Base-by-base conservation (phyloP, 116 monocot genomes). In the Zostera marina region DNA sequence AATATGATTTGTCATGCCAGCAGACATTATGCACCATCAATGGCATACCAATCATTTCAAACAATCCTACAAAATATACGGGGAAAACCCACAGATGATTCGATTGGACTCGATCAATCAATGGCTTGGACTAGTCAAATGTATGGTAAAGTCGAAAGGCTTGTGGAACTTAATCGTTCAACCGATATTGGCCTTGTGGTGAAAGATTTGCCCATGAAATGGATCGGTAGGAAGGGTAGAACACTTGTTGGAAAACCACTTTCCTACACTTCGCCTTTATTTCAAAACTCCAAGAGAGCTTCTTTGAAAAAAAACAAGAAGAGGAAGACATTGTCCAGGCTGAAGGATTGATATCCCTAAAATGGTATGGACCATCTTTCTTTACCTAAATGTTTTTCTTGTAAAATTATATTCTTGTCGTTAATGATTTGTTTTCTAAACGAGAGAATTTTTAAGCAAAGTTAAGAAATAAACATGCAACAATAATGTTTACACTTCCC, bases 81-180 rank as follows among this genome's bases (percentile, higher is more conserved):
- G 82, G 58, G 47, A 70, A 81, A 70, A 39, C 84, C 82, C 7
- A 38, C 76, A 24, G 94, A 96, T 66, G 89, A 85, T 64, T 82
- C 96, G 2, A 56, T 85, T 48, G 72, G 57, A 15, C 84, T 96
- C 12, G 96, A 96, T 76, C 76, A 67, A 44, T 81, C 89, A 22
- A 57, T 82, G 39, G 80, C 96, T 10, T 88, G 96, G 85, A 70
- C 64, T 13, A 63, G 54, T 13, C 85, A 80, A 63, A 52, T 88
- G 46, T 71, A 72, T 6, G 80, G 80, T 44, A 82, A 71, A 44
- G 66, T 89, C 47, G 72, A 47, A 32, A 73, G 73, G 12, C 57
- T 85, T 5, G 76, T 77, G 17, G 76, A 96, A 58, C 72, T 88
- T 38, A 52, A 43, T 24, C 75, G 55, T 47, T 77, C 77, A 2